Conservation (phyloP, 1,284 basidiomycete species). For the Tetrapyrgos nigripes region DNA sequence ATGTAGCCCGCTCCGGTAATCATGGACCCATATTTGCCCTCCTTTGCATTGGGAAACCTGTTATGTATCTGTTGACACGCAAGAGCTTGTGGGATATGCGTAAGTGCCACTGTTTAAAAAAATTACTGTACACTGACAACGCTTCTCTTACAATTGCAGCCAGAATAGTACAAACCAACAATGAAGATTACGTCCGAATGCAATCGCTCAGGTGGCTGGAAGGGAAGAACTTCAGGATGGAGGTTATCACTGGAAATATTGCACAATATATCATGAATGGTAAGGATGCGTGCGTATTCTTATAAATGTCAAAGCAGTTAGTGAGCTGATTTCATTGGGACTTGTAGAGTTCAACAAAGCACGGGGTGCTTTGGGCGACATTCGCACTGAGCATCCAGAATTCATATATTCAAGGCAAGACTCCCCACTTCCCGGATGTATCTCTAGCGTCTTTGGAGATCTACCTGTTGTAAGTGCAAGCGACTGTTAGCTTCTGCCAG, state of each 20-base stretch:
- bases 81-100: slow-evolving; percentile 25
- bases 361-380: slow-evolving; percentile 33
- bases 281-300: slow-evolving; percentile 19
- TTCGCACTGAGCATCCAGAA: slow-evolving; percentile 4
- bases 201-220: slow-evolving; percentile 18
- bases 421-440: not conserved
- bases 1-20: slow-evolving; percentile 28
- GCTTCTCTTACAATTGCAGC: slow-evolving; percentile 7
- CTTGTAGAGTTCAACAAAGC: slow-evolving; percentile 42
- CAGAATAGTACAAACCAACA: slow-evolving; percentile 13
- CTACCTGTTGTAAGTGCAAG: slow-evolving; percentile 32
- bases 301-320: slow-evolving; percentile 31
- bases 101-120: slow-evolving; percentile 3
- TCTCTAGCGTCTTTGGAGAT: slow-evolving; percentile 20
- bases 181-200: slow-evolving; percentile 24
- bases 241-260: slow-evolving; percentile 30
- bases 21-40: slow-evolving; percentile 34
- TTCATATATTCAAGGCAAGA: slow-evolving; percentile 1
- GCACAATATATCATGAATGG: slow-evolving; percentile 30
- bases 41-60: slow-evolving; percentile 33
- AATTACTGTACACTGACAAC: not conserved
- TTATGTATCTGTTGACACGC: slow-evolving; percentile 18
- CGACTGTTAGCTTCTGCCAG: not conserved
- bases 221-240: slow-evolving; percentile 23
- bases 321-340: slow-evolving; percentile 20